Evolutionary conservation across 257 asterid genomes (phyloP), one percentile per base, ranked within the genome.

Genomic region (Mitragyna speciosa): DNA sequence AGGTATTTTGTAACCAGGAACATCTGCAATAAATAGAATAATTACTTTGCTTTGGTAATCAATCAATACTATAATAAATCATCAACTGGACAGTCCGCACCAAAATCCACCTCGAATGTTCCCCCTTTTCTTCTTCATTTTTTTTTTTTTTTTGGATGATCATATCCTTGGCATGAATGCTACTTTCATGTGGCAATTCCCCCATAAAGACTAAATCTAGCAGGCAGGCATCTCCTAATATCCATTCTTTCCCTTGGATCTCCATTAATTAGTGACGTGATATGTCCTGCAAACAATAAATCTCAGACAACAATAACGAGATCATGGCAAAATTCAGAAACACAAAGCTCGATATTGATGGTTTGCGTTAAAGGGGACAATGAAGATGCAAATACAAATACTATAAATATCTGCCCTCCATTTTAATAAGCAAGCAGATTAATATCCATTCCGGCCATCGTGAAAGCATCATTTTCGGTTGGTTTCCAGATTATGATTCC

Each of bases 391-490:
- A 36, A 39, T 39, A 59, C 65, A 68, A 26, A 48, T 26, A 56
- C 31, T 7, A 36, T 51, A 15, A 41, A 39, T 30, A 70, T 33
- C 51, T 19, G 69, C 69, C 65, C 66, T 52, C 54, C 49, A 8
- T 41, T 28, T 54, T 12, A 70, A 31, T 19, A 61, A 45, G 59
- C 73, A 17, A 39, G 31, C 54, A 30, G 56, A 17, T 54, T 39
- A 12, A 59, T 12, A 76, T 22, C 36, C 33, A 74, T 20, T 28
- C 22, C 66, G 49, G 33, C 73, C 80, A 65, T 39, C 26, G 19
- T 39, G 20, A 51, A 70, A 30, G 11, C 65, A 77, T 78, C 56
- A 54, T 39, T 54, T 79, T 70, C 76, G 22, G 56, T 45, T 43
- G 75, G 83, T 36, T 49, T 39, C 69, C 19, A 10, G 70, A 48